Base-by-base conservation (phyloP, 257 asterid species). In the Lycium barbarum region DNA sequence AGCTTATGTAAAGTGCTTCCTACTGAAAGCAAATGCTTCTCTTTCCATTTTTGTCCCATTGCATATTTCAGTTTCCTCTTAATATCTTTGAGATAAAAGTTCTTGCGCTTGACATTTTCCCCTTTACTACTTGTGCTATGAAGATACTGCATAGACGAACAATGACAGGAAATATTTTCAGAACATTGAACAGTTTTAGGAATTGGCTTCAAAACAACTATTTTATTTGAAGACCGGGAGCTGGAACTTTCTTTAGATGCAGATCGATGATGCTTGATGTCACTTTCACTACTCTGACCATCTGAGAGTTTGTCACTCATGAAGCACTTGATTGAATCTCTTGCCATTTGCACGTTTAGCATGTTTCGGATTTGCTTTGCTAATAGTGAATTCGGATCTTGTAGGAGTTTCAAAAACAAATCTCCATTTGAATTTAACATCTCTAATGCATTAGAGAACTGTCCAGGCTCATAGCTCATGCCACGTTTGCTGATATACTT, bases 401-500 rank as follows among this genome's bases (percentile, higher is more conserved):
- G 89, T 13, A 90, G 71, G 84, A 90, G 86, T 66, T 92, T 84
- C 80, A 88, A 86, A 87, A 90, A 91, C 57, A 90, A 53, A 84
- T 87, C 89, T 90, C 83, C 86, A 83, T 88, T 90, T 13, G 91
- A 76, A 59, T 82, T 89, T 89, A 94, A 54, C 81, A 90, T 81
- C 80, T 94, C 94, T 84, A 93, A 84, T 67, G 94, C 92, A 86
- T 86, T 87, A 38, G 95, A 87, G 89, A 92, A 91, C n/a, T 92
- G 90, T 76, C 84, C 88, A 45, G 90, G 84, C 79, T 89, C 90
- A 2, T 83, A 88, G 85, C 49, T 72, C 43, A 74, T 51, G 38
- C 85, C 79, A 53, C 88, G 87, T 74, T 76, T 81, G 6, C 85
- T 22, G 61, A 35, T 33, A 83, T 73, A 67, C 43, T 86, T 88